Percentiles rank a stretch among this genome's conserved stretches.
Evolutionary conservation across 2,329 filamentous ascomycete genomes (phyloP).

Genomic region (Samsoniella hepiali): DNA sequence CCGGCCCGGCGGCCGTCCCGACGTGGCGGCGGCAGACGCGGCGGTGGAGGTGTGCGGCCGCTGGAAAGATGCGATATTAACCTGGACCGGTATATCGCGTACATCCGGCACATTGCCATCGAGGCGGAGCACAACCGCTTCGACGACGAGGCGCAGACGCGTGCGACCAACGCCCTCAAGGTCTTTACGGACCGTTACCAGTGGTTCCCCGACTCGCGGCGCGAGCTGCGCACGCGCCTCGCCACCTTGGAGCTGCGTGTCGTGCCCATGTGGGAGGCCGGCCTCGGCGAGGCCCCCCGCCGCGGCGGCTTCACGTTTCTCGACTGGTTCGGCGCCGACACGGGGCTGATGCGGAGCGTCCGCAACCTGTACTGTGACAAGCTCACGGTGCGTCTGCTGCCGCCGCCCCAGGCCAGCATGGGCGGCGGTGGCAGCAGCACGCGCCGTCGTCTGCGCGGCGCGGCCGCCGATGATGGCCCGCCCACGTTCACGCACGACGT

Average conservation of each 20-base stretch:
- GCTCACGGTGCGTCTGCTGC: constrained; percentile 35
- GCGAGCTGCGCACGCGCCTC: constrained; percentile 23
- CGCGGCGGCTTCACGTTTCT: constrained; percentile 32
- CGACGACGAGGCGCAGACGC: constrained; percentile 23
- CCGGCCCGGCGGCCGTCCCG: not conserved
- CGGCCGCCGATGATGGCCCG: constrained; percentile 8
- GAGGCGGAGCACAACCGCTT: constrained; percentile 42
- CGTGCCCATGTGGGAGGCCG: constrained; percentile 27
- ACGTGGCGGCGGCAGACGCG: too few species aligned
- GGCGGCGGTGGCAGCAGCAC: too few species aligned
- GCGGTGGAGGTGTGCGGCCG: not conserved
- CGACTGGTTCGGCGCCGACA: constrained; percentile 33
- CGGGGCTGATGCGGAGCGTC: constrained; percentile 32
- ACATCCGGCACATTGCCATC: constrained; percentile 42
- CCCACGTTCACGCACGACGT: constrained; percentile 18
- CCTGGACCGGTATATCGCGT: constrained; percentile 33
- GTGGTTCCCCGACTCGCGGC: constrained; percentile 17
- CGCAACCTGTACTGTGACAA: constrained; percentile 33
- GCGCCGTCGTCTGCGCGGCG: not conserved
- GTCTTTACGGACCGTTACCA: constrained; percentile 30
- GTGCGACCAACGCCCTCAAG: constrained; percentile 37
- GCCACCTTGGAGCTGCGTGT: constrained; percentile 43
- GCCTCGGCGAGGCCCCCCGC: not conserved
- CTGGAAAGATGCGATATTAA: constrained; percentile 28
- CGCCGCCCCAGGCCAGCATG: not conserved